Evolutionary conservation across 1,284 basidiomycete species (phyloP), one percentile per base, ranked within the genome.

Genomic region (Veloporphyrellus conicus): DNA sequence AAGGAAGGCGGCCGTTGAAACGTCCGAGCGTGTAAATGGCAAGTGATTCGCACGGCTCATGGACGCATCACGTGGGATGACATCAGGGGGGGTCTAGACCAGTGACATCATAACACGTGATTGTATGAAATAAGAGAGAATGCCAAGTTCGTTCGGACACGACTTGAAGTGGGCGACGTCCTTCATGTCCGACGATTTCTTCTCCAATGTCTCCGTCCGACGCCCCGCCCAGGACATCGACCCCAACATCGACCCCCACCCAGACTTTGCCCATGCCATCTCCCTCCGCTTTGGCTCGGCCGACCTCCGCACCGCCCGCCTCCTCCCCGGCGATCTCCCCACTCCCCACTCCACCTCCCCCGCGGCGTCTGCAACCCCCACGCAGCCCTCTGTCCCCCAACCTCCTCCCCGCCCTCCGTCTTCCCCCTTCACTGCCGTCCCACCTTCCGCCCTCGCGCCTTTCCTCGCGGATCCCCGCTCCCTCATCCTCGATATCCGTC

Each of bases 401-500:
- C 41, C 52, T 12, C 49, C 46, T 6, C 37, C 55, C 16, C 48
- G 41, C 2, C 22, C 25, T 44, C 45, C 47, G 43, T 10, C 44
- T 3, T 16, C 45, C 4, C n/a, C 39, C 1, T 76, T 74, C 54
- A 48, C 62, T 16, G 33, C 69, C 20, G 51, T 73, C 11, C 16
- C 56, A 1, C 66, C 74, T 7, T 54, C 61, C 6, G 61, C 60
- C 15, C 63, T 77, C 34, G 44, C 60, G 0, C 34, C 57, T 2
- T 56, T 68, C 49, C 56, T 76, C 25, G 52, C 63, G 0, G 68
- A 72, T 53, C 54, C 48, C 40, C 25, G 34, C 39, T 50, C 67
- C 10, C 76, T 89, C 53, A 62, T 96, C 52, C 75, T 98, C 68
- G 94, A 98, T 69, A 87, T 97, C 47, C 83, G 94, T 0, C 84